phyloP scores from a whole-genome alignment of 345 rosid species.

The Gossypium australe region DNA sequence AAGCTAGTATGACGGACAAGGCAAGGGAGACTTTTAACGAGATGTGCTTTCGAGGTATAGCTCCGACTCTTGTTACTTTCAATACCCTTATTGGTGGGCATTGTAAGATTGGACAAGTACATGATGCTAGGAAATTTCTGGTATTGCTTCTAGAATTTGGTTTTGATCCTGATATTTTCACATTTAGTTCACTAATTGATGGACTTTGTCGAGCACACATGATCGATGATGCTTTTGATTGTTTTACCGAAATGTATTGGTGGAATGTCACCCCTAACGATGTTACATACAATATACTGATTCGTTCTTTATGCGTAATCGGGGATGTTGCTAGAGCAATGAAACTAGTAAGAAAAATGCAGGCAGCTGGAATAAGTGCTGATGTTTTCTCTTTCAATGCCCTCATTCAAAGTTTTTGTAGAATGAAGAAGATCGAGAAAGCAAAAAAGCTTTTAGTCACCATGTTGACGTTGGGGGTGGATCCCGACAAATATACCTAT shows the following conservation, averaged over 20 bases:
- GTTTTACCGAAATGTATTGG: constrained; percentile 72
- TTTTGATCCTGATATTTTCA: constrained; percentile 64
- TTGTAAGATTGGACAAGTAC: constrained; percentile 43
- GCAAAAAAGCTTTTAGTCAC: constrained; percentile 52
- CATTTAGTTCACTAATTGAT: constrained; percentile 69
- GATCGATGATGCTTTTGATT: constrained; percentile 70
- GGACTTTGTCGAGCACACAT: constrained; percentile 62
- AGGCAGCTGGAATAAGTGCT: constrained; percentile 50
- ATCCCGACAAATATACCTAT: constrained; percentile 63
- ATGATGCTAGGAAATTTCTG: constrained; percentile 37
- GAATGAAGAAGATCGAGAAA: constrained; percentile 46
- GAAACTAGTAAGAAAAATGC: constrained; percentile 56
- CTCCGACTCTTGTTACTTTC: constrained; percentile 74
- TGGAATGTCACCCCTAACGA: constrained; percentile 80
- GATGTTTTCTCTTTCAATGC: constrained; percentile 61
- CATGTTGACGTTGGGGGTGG: constrained; percentile 48
- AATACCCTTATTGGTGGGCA: constrained; percentile 67
- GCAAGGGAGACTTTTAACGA: constrained; percentile 40
- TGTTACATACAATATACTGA: constrained; percentile 61
- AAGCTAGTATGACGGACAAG: constrained; percentile 42
- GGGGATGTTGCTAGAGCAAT: constrained; percentile 55
- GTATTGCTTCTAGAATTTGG: constrained; percentile 52
- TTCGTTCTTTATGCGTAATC: constrained; percentile 44
- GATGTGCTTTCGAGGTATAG: constrained; percentile 48
- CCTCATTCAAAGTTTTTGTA: constrained; percentile 56